These are phyloP conservation scores for Pachysandra terminalis DNA, from an alignment of 164 flowering plant species.

Conservation along the genomic window DNA sequence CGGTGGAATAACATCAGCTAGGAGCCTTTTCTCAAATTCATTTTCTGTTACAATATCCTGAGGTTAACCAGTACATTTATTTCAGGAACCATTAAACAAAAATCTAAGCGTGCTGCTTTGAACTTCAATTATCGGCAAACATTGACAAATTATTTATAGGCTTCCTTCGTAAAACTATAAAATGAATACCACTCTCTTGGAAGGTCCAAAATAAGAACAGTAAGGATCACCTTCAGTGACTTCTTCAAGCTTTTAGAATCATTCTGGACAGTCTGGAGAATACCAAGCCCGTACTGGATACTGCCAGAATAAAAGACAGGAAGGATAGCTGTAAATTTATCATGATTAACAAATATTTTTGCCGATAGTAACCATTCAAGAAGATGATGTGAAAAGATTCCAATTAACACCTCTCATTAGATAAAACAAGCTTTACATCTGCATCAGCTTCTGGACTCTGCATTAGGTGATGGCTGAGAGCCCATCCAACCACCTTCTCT, in stretches of 20 bases:
- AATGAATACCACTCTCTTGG: background rate
- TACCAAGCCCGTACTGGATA: conserved; percentile 62
- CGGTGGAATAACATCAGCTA: conserved; percentile 83
- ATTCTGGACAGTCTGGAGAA: conserved; percentile 60
- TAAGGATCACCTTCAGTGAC: conserved; percentile 62
- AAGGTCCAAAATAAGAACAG: background rate
- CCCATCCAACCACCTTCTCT: conserved; percentile 86
- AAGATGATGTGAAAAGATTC: background rate
- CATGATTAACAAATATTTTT: background rate
- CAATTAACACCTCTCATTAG: conserved; percentile 49
- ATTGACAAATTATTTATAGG: background rate
- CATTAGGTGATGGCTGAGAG: conserved; percentile 73
- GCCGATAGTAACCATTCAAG: background rate
- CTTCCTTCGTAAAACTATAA: background rate
- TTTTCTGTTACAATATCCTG: conserved; percentile 92
- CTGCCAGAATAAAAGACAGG: conserved; percentile 37
- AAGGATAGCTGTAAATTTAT: conserved; percentile 11
- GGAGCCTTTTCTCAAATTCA: conserved; percentile 89
- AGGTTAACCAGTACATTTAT: background rate
- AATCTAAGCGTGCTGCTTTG: background rate
- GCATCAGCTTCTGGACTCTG: conserved; percentile 42
- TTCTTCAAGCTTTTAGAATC: conserved; percentile 80
- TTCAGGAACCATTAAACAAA: too few relatives aligned
- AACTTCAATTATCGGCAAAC: background rate
- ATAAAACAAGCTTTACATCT: conserved; percentile 47